These are phyloP conservation scores for Limnanthes douglasii DNA, from an alignment of 345 rosid species.

Conservation along the genomic window DNA sequence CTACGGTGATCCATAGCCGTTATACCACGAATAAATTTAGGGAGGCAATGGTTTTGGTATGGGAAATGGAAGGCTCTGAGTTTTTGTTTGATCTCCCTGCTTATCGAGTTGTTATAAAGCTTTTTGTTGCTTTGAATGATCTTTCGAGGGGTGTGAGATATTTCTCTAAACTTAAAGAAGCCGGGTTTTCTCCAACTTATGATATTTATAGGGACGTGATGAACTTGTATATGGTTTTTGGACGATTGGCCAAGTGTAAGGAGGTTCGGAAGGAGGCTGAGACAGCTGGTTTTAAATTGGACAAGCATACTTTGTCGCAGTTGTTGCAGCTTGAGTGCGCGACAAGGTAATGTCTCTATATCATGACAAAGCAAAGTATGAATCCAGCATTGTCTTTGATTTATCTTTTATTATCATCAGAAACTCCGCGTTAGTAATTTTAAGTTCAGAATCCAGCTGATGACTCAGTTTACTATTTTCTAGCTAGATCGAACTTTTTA, in stretches of 20 bases:
- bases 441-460: too few relatives aligned
- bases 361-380: too few relatives aligned
- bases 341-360: too few relatives aligned
- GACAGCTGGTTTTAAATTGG: constrained; percentile 60
- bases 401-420: too few relatives aligned
- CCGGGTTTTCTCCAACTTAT: constrained; percentile 66
- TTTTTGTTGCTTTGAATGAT: constrained; percentile 66
- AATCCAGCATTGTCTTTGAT: too few relatives aligned
- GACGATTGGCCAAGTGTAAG: constrained; percentile 56
- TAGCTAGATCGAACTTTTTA: too few relatives aligned
- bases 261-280: constrained; percentile 59
- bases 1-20: constrained; percentile 65
- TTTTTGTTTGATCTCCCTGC: constrained; percentile 80
- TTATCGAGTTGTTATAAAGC: constrained; percentile 61
- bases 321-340: constrained; percentile 31
- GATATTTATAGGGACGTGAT: constrained; percentile 48
- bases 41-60: constrained; percentile 70
- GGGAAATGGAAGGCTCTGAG: constrained; percentile 76
- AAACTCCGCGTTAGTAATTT: too few relatives aligned
- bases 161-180: constrained; percentile 71
- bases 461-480: too few relatives aligned
- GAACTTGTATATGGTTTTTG: constrained; percentile 28
- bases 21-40: constrained; percentile 39
- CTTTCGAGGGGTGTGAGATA: constrained; percentile 56
- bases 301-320: constrained; percentile 14